Evolutionary conservation across 306 rosid genomes (phyloP).

Genomic region (Coriaria nepalensis): DNA sequence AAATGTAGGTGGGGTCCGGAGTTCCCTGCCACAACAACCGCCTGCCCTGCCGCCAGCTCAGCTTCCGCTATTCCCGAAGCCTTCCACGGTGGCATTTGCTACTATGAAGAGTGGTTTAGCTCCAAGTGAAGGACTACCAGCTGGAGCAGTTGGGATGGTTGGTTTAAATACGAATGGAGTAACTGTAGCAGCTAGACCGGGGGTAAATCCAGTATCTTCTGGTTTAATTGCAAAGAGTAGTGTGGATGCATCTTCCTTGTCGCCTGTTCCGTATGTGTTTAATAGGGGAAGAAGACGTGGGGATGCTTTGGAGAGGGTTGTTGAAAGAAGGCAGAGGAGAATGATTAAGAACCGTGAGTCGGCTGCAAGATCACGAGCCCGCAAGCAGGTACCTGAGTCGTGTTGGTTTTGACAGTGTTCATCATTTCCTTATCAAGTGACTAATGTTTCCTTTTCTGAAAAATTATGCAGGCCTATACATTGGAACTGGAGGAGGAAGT

Average conservation of each 20-base stretch:
- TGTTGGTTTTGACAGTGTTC: slow-evolving; percentile 1
- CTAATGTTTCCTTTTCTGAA: background rate
- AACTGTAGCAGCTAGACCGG: slow-evolving; percentile 32
- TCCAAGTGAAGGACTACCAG: slow-evolving; percentile 20
- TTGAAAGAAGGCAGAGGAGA: slow-evolving; percentile 91
- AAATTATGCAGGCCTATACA: slow-evolving; percentile 67
- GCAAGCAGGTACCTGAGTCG: slow-evolving; percentile 60
- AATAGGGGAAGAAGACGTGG: slow-evolving; percentile 50
- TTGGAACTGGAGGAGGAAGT: slow-evolving; percentile 84
- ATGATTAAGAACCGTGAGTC: slow-evolving; percentile 97
- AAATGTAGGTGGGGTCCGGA: slow-evolving; percentile 27
- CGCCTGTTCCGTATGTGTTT: slow-evolving; percentile 62
- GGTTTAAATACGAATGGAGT: slow-evolving; percentile 34
- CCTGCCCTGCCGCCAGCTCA: slow-evolving; percentile 3
- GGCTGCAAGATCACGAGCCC: slow-evolving; percentile 96
- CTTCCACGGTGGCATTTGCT: slow-evolving; percentile 43
- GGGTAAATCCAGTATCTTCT: slow-evolving; percentile 41
- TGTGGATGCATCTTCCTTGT: slow-evolving; percentile 25
- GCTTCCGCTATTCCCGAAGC: slow-evolving; percentile 64
- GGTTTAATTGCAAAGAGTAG: slow-evolving; percentile 27
- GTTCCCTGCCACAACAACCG: slow-evolving; percentile 32
- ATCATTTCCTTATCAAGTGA: slow-evolving; percentile 3
- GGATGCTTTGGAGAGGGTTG: slow-evolving; percentile 59
- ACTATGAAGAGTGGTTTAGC: slow-evolving; percentile 29
- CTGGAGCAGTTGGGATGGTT: slow-evolving; percentile 30